These are phyloP conservation scores for Xylaria sp. DNA, from an alignment of 2,329 filamentous ascomycete species.

Conservation along the genomic window DNA sequence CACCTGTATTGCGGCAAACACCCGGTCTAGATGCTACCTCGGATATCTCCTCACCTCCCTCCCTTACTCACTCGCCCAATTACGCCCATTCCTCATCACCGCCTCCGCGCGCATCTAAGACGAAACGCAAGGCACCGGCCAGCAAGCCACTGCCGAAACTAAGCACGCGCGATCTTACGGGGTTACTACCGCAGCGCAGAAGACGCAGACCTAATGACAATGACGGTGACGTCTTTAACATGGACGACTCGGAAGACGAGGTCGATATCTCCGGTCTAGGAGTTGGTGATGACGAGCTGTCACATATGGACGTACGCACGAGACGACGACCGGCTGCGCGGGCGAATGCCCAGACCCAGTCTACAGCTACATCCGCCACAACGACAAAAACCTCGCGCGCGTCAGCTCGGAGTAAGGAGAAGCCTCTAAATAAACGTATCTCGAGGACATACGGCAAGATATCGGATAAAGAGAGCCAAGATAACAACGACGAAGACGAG, in stretches of 20 bases:
- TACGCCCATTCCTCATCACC: slow-evolving; percentile 33
- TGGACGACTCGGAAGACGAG: slow-evolving; percentile 43
- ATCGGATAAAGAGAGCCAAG: slow-evolving; percentile 57
- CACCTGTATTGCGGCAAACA: slow-evolving; percentile 32
- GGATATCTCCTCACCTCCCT: slow-evolving; percentile 58
- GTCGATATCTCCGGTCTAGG: slow-evolving; percentile 44
- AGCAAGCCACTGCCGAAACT: slow-evolving; percentile 39
- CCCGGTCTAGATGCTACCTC: slow-evolving; percentile 41
- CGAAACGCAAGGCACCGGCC: slow-evolving; percentile 31
- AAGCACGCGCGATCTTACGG: slow-evolving; percentile 51
- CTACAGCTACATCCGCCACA: slow-evolving; percentile 1
- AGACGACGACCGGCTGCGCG: slow-evolving; percentile 33
- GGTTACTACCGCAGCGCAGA: slow-evolving; percentile 47
- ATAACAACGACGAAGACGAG: slow-evolving; percentile 30
- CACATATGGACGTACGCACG: slow-evolving; percentile 38
- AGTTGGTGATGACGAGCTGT: slow-evolving; percentile 53
- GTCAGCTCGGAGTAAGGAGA: slow-evolving; percentile 16
- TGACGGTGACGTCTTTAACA: slow-evolving; percentile 38
- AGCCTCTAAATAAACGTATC: slow-evolving; percentile 20
- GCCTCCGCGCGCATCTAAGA: slow-evolving; percentile 27
- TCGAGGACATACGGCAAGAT: slow-evolving; percentile 47
- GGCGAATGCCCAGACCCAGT: slow-evolving; percentile 27
- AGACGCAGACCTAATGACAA: slow-evolving; percentile 35
- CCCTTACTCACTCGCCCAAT: slow-evolving; percentile 62
- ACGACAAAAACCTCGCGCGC: slow-evolving; percentile 7